A percentile compares a stretch with the other conserved stretches of the same genome.
phyloP scores from a whole-genome alignment of 2,329 filamentous ascomycete genomes.

The Pseudogymnoascus sp. region DNA sequence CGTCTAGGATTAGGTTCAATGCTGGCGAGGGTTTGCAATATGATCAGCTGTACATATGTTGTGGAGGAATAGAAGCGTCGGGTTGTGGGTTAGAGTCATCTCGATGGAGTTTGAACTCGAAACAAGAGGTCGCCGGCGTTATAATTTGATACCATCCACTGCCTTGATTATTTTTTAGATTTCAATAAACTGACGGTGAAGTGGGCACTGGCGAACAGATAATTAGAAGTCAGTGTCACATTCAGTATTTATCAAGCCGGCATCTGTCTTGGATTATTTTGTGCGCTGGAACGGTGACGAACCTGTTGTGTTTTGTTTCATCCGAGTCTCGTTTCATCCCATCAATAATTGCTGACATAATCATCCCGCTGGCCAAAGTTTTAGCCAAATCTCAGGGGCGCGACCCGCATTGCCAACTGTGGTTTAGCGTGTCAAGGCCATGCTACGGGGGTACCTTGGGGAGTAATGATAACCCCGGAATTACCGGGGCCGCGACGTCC shows the following conservation, averaged over 20 bases:
- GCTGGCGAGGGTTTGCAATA: neutral
- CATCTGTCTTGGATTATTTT: neutral
- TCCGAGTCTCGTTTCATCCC: neutral
- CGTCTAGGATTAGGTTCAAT: neutral
- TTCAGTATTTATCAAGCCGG: neutral
- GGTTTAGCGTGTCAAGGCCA: neutral
- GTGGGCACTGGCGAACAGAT: neutral
- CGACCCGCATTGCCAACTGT: neutral
- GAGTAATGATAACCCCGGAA: conserved; percentile 1
- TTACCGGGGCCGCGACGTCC: neutral
- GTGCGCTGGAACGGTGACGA: neutral
- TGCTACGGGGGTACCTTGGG: neutral
- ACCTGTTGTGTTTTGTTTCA: neutral
- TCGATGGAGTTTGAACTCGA: neutral
- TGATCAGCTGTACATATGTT: conserved; percentile 1
- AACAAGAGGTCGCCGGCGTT: neutral
- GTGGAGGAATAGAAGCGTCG: neutral
- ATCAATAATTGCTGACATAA: neutral
- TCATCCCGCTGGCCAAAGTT: neutral
- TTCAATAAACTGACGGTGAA: neutral
- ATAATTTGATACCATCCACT: neutral
- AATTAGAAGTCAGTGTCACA: neutral
- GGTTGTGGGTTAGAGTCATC: neutral
- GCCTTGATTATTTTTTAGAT: neutral
- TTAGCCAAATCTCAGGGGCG: neutral